These are phyloP conservation scores for Posidonia australis DNA, from an alignment of 106 monocot genomes.

Conservation along the genomic window DNA sequence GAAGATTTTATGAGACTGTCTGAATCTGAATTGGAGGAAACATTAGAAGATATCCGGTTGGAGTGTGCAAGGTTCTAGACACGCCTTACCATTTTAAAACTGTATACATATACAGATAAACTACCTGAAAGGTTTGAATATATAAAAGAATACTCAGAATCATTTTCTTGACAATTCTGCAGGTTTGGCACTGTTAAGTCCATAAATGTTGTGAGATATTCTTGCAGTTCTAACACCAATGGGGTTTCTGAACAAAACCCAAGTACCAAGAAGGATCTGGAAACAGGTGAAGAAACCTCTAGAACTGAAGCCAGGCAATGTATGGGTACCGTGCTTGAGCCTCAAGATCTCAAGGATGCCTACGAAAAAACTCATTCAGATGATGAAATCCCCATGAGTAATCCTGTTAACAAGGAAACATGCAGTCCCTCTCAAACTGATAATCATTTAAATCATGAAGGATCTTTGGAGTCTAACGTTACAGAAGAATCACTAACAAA, in stretches of 20 bases:
- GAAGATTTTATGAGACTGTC: conserved; percentile 40
- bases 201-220: conserved; percentile 39
- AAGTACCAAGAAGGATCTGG: not conserved
- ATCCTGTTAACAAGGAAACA: not conserved
- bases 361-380: not conserved
- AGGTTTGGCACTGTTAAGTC: conserved; percentile 92
- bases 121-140: not conserved
- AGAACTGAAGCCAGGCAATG: not conserved
- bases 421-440: not conserved
- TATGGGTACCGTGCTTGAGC: not conserved
- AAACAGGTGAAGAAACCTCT: not conserved
- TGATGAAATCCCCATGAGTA: not conserved
- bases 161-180: conserved; percentile 7
- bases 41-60: conserved; percentile 69
- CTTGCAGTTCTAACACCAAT: not conserved
- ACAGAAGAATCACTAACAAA: no score
- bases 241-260: conserved; percentile 1
- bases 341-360: not conserved
- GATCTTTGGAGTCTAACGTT: not conserved
- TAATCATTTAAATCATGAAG: not conserved
- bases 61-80: conserved; percentile 60
- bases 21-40: conserved; percentile 59
- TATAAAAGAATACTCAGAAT: not conserved
- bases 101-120: no score
- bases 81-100: not conserved